phyloP scores from a whole-genome alignment of 208 protist species.

The Trypanosoma brucei region DNA sequence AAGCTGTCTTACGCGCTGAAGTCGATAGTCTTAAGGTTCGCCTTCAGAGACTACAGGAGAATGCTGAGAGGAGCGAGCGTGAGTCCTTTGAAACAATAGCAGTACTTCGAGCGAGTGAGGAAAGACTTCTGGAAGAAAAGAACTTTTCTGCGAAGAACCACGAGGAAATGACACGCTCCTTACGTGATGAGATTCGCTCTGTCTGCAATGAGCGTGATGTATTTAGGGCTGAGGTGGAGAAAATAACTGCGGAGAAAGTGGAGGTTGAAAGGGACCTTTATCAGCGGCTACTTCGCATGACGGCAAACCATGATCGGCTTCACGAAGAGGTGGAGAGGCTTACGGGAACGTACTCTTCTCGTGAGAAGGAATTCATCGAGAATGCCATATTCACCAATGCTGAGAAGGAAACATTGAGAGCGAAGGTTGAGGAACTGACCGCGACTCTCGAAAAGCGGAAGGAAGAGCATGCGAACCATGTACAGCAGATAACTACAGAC shows the following conservation, averaged over 20 bases:
- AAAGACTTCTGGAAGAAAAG: slow-evolving; percentile 35
- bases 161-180: slow-evolving; percentile 18
- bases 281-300: slow-evolving; percentile 79
- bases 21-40: slow-evolving; percentile 73
- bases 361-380: slow-evolving; percentile 73
- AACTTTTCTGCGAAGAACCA: slow-evolving; percentile 23
- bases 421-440: slow-evolving; percentile 45
- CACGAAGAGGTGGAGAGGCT: slow-evolving; percentile 53
- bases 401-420: slow-evolving; percentile 63
- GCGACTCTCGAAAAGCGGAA: slow-evolving; percentile 29
- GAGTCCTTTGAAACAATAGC: slow-evolving; percentile 70
- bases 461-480: slow-evolving; percentile 31
- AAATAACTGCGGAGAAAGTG: slow-evolving; percentile 29
- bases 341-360: slow-evolving; percentile 25
- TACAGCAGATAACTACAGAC: slow-evolving; percentile 43
- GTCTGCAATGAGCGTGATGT: slow-evolving; percentile 23
- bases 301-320: slow-evolving; percentile 53
- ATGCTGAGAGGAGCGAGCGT: slow-evolving; percentile 66
- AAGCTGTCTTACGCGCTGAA: slow-evolving; percentile 60
- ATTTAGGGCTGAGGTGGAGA: slow-evolving; percentile 24
- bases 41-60: slow-evolving; percentile 73
- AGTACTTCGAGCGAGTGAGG: slow-evolving; percentile 53
- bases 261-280: slow-evolving; percentile 51
- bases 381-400: slow-evolving; percentile 76
- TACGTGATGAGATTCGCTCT: slow-evolving; percentile 27